Evolutionary conservation across 306 rosid species (phyloP), one percentile per base, ranked within the genome.

Genomic region (Cucumis cinereus): DNA sequence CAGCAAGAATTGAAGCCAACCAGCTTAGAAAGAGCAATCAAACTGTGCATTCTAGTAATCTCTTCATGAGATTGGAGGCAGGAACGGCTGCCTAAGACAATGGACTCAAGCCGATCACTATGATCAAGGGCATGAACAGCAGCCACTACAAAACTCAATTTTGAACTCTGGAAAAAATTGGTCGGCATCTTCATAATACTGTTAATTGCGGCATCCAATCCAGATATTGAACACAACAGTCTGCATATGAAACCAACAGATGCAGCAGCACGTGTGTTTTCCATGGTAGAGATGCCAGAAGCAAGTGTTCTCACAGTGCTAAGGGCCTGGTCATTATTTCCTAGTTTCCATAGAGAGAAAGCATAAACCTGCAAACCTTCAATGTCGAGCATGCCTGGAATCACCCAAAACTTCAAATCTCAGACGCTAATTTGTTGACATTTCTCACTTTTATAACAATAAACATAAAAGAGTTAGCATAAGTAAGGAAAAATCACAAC

Each of bases 11-110:
- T 57, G 57, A 70, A 78, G 78, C 81, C 79, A 87, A 93, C 98
- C 83, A 93, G 81, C 89, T 90, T 93, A 87, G 96, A 86, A 54
- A 93, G 93, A 5, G 93, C 97, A 77, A 88, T 77, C 75, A 93
- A 83, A 82, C 79, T 79, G 84, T 90, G 93, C 97, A 93, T 91
- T 80, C 70, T 82, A 52, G 87, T 80, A 49, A 87, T 87, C 76
- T 93, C 98, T 80, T 90, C 96, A 47, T 83, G 80, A 82, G 87
- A 84, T 66, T 78, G 87, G 71, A 93, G 87, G 80, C 59, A 80
- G 52, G 47, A 33, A 73, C 77, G 86, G 79, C 89, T 82, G 84
- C 87, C 87, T 67, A 87, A 82, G 79, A 91, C 88, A 68, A 88
- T 79, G 62, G 84, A 70, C 77, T 83, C 89, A 59, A 93, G 93